phyloP scores from a whole-genome alignment of 805 yeast species.

The Saturnispora bothae region DNA sequence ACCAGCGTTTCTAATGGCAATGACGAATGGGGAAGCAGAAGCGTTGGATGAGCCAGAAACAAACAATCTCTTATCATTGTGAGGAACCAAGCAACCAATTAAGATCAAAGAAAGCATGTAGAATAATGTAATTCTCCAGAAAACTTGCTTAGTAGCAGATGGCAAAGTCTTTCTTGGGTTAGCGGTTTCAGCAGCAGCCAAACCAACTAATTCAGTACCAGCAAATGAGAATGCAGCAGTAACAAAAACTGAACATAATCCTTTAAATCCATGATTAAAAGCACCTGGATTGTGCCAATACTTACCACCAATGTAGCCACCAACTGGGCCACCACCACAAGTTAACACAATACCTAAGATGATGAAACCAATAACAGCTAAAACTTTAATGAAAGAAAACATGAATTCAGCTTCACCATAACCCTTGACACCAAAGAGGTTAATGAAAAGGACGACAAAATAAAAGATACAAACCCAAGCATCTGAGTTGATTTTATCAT shows the following conservation, averaged over 20 bases:
- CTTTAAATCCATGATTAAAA: constrained; percentile 40
- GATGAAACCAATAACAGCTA: constrained; percentile 46
- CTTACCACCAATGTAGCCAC: constrained; percentile 45
- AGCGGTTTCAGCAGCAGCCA: constrained; percentile 52
- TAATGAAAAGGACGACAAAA: constrained; percentile 36
- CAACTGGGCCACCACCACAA: constrained; percentile 53
- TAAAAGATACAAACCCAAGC: constrained; percentile 46
- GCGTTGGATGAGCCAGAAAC: constrained; percentile 40
- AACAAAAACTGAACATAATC: constrained; percentile 50
- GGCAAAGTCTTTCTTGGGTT: constrained; percentile 51
- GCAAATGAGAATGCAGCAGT: constrained; percentile 53
- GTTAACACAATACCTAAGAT: constrained; percentile 42
- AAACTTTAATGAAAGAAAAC: constrained; percentile 41
- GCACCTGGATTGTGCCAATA: constrained; percentile 53
- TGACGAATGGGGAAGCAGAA: constrained; percentile 66
- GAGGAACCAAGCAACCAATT: constrained; percentile 46
- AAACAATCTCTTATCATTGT: constrained; percentile 34
- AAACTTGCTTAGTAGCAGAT: constrained; percentile 49
- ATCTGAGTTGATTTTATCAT: constrained; percentile 33
- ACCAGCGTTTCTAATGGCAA: constrained; percentile 55
- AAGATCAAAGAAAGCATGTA: constrained; percentile 41
- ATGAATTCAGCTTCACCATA: constrained; percentile 58
- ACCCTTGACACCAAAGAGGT: constrained; percentile 49
- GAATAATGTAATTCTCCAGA: constrained; percentile 48
- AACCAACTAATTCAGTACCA: constrained; percentile 52